These are phyloP conservation scores for Microsporum audouinii DNA, from an alignment of 2,329 filamentous ascomycete species.

Conservation along the genomic window DNA sequence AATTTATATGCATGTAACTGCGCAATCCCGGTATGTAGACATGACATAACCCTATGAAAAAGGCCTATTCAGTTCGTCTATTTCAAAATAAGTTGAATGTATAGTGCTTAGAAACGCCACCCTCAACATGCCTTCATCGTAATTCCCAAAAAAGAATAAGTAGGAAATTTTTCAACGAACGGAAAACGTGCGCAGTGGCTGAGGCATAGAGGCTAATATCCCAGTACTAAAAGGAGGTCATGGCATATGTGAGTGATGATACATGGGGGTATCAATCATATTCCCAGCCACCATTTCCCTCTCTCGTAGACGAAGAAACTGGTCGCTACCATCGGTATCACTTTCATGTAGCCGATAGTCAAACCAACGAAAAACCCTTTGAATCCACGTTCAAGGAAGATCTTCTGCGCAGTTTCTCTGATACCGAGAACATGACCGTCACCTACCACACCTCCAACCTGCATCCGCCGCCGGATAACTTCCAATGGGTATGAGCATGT, in stretches of 20 bases:
- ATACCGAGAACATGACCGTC: constrained; percentile 73
- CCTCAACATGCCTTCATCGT: not conserved
- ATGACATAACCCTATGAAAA: not conserved
- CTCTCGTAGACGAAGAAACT: constrained; percentile 59
- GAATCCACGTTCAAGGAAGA: constrained; percentile 63
- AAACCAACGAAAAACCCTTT: constrained; percentile 85
- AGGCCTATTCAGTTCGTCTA: not conserved
- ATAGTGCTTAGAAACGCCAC: not conserved
- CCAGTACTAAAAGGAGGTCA: not conserved
- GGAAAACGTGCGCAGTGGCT: not conserved
- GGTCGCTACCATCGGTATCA: constrained; percentile 75
- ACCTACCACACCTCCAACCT: constrained; percentile 87
- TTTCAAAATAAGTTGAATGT: not conserved
- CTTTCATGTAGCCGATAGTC: constrained; percentile 89
- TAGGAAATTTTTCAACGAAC: not conserved
- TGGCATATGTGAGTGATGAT: not conserved
- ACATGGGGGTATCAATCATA: constrained; percentile 33
- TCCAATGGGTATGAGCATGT: constrained; percentile 89
- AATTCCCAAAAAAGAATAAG: not conserved
- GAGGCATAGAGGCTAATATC: not conserved
- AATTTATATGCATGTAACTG: not conserved
- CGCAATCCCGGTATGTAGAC: not conserved
- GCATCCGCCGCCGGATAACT: constrained; percentile 85
- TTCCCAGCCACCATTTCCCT: constrained; percentile 53
- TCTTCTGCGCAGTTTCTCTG: constrained; percentile 62